Base-by-base conservation (phyloP, 805 yeast species). In the Lachancea cidri region DNA sequence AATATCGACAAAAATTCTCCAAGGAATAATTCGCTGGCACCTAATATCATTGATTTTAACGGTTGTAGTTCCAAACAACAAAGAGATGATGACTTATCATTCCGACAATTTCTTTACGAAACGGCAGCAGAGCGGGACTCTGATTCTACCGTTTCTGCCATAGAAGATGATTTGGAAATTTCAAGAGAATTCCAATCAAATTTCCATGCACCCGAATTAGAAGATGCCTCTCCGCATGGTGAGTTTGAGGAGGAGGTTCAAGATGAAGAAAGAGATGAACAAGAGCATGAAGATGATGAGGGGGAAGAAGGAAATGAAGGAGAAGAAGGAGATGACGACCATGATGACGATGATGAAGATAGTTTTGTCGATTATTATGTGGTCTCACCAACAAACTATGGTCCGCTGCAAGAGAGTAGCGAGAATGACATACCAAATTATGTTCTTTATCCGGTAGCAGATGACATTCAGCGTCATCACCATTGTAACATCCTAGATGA, bases 401-500 rank as follows among this genome's bases (percentile, higher is more conserved):
- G 17, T 8, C 14, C 33, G 11, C 29, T 25, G 11, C 27, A 34
- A 17, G 34, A 34, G 18, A n/a, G 8, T 6, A 29, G 16, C n/a
- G 32, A 29, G n/a, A 29, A 29, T 8, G 32, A 29, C n/a, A 29
- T 29, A 6, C 18, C 43, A 14, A 33, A 34, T 13, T 34, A 30
- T 32, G n/a, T 29, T 13, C 35, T 11, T 11, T 15, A 30, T 4
- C 35, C 32, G 15, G 16, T 13, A 4, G 34, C 29, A 4, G 41
- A 9, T 11, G 38, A 29, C 4, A 24, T 29, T 15, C 27, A 24
- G 18, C 31, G 27, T 18, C 17, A 22, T n/a, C 42, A 34, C 31
- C 33, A 25, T 19, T 22, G 49, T 38, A 44, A 42, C 41, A 31
- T 51, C 27, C 34, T 49, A 42, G 50, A 49, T 41, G 49, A 47